phyloP scores from a whole-genome alignment of 2,329 filamentous ascomycete genomes.

The Dothiorella sarmentorum region DNA sequence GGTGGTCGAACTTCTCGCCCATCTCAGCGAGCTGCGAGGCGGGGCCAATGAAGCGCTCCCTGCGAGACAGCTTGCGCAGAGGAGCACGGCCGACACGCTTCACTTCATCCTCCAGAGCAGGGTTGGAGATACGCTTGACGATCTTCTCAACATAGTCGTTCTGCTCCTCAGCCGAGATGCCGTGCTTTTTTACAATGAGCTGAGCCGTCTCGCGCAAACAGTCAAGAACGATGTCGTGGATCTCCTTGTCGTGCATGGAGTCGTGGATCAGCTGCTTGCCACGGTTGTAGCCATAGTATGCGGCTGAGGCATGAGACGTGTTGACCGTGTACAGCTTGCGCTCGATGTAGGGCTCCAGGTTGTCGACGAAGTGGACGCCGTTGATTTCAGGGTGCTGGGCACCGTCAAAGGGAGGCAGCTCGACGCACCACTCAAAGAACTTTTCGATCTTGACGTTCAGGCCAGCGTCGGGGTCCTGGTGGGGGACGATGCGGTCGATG shows the following conservation, averaged over 20 bases:
- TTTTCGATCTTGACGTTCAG: constrained; percentile 95
- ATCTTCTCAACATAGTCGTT: constrained; percentile 87
- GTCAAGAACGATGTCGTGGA: constrained; percentile 73
- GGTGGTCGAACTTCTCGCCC: constrained; percentile 66
- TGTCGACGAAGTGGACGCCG: constrained; percentile 88
- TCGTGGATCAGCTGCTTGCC: constrained; percentile 88
- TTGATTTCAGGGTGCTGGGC: constrained; percentile 69
- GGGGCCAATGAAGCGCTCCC: constrained; percentile 93
- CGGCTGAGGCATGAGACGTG: constrained; percentile 92
- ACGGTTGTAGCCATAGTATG: constrained; percentile 88
- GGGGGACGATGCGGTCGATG: constrained; percentile 96
- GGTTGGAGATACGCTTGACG: constrained; percentile 88
- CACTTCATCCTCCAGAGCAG: constrained; percentile 84
- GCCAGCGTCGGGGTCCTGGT: constrained; percentile 74
- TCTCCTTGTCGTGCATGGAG: constrained; percentile 74
- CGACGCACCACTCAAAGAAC: constrained; percentile 99
- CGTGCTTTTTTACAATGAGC: constrained; percentile 84
- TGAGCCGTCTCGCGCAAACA: constrained; percentile 81
- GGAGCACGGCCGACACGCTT: constrained; percentile 95
- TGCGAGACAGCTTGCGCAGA: constrained; percentile 86
- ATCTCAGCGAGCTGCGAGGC: constrained; percentile 84
- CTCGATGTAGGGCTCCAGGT: constrained; percentile 94
- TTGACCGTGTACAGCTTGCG: constrained; percentile 99
- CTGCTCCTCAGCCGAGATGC: constrained; percentile 71
- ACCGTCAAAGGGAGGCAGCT: constrained; percentile 73